phyloP scores from a whole-genome alignment of 257 asterid species.

The Rhazya stricta region DNA sequence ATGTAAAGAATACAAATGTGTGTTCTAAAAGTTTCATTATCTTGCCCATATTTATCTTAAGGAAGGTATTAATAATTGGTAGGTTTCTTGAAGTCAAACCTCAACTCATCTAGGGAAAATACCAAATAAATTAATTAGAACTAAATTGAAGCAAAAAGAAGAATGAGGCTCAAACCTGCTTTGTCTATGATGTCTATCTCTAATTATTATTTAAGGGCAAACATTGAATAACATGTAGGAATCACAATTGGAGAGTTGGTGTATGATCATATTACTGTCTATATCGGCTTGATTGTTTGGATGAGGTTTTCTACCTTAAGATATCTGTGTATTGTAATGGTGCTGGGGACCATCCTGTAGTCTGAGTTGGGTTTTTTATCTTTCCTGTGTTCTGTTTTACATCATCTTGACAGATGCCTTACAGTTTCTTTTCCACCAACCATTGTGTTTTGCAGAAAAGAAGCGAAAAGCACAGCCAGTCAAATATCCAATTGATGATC shows the following conservation, averaged over 20 bases:
- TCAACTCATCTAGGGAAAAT: not conserved
- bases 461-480: constrained; percentile 40
- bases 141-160: not conserved
- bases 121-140: not conserved
- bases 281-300: not conserved
- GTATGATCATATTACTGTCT: not conserved
- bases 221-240: not conserved
- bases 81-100: not conserved
- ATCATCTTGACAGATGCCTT: not conserved
- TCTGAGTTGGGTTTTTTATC: not conserved
- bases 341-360: not conserved
- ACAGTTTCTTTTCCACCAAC: not conserved
- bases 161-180: not conserved
- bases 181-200: not conserved
- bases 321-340: not conserved
- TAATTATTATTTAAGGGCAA: not conserved
- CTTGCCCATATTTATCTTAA: not conserved
- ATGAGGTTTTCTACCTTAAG: not conserved
- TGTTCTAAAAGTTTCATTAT: not conserved
- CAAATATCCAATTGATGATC: constrained; percentile 83
- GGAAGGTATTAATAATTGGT: not conserved
- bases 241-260: not conserved
- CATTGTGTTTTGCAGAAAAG: constrained; percentile 36
- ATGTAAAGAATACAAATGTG: not conserved
- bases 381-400: not conserved